phyloP scores from a whole-genome alignment of 768 basidiomycete genomes.

The Dendrothele bispora region DNA sequence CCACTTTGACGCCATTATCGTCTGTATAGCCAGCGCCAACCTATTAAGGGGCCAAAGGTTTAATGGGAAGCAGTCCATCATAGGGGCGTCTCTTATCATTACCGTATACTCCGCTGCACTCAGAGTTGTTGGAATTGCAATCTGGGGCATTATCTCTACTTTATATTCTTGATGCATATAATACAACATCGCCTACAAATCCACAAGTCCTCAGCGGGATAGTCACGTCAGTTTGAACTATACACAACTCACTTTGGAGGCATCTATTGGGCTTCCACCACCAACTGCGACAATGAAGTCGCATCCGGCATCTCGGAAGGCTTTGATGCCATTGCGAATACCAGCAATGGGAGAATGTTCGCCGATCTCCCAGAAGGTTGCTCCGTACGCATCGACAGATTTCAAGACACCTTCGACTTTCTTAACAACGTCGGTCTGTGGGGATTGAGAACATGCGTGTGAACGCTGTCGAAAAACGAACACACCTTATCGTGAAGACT shows the following conservation, averaged over 20 bases:
- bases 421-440: conserved; percentile 60
- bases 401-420: conserved; percentile 57
- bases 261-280: conserved; percentile 81
- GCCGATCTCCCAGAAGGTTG: conserved; percentile 72
- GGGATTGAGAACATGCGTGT: background rate
- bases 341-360: conserved; percentile 71
- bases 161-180: conserved; percentile 57
- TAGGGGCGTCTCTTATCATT: conserved; percentile 12
- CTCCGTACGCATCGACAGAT: conserved; percentile 57
- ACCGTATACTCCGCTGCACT: conserved; percentile 79
- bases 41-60: conserved; percentile 29
- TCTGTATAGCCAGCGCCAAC: conserved; percentile 70
- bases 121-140: conserved; percentile 81
- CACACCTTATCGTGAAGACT: conserved; percentile 64
- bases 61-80: background rate
- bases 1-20: conserved; percentile 66
- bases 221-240: no score
- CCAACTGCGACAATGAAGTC: conserved; percentile 75
- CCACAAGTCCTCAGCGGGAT: no score
- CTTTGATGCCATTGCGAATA: conserved; percentile 55
- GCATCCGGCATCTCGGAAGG: conserved; percentile 55
- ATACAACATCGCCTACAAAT: conserved; percentile 68
- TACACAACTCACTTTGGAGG: no score
- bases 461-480: background rate
- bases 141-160: conserved; percentile 56